Evolutionary conservation across 805 yeast genomes (phyloP).

Genomic region (Danielia oregonensis): DNA sequence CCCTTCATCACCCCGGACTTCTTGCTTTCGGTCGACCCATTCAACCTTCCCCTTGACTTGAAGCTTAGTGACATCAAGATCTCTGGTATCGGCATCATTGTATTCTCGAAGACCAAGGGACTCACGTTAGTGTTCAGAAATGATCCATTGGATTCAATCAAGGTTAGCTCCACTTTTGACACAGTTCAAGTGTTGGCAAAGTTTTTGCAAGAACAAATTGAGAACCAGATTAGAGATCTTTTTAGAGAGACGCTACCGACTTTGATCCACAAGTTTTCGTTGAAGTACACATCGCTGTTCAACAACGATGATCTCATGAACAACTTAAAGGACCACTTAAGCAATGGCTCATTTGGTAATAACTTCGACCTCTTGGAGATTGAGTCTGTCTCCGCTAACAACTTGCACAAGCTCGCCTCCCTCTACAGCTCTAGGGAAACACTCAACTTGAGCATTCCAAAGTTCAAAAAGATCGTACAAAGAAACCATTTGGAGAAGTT

Average conservation of each 20-base stretch:
- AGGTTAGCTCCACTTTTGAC: conserved; percentile 84
- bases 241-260: conserved; percentile 84
- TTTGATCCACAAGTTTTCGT: conserved; percentile 69
- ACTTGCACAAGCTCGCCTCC: conserved; percentile 28
- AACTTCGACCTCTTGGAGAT: conserved; percentile 11
- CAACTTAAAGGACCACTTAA: conserved; percentile 17
- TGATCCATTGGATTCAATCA: conserved; percentile 81
- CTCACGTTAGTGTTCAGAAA: conserved; percentile 82
- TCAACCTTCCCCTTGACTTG: conserved; percentile 75
- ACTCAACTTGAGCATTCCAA: conserved; percentile 62
- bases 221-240: conserved; percentile 70
- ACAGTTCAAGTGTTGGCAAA: conserved; percentile 79
- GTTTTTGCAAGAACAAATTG: conserved; percentile 78
- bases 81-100: conserved; percentile 80
- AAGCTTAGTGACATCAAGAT: conserved; percentile 68
- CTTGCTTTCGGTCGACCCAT: conserved; percentile 59
- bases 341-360: conserved; percentile 4
- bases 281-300: conserved; percentile 41
- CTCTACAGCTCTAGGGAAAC: conserved; percentile 77
- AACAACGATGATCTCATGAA: conserved; percentile 17
- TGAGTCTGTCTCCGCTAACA: conserved; percentile 44
- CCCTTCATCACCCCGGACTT: conserved; percentile 65
- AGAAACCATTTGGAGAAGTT: conserved; percentile 47
- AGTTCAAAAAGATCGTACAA: conserved; percentile 54
- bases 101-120: conserved; percentile 77